phyloP scores from a whole-genome alignment of 257 asterid species.

The Solanum chmielewskii region DNA sequence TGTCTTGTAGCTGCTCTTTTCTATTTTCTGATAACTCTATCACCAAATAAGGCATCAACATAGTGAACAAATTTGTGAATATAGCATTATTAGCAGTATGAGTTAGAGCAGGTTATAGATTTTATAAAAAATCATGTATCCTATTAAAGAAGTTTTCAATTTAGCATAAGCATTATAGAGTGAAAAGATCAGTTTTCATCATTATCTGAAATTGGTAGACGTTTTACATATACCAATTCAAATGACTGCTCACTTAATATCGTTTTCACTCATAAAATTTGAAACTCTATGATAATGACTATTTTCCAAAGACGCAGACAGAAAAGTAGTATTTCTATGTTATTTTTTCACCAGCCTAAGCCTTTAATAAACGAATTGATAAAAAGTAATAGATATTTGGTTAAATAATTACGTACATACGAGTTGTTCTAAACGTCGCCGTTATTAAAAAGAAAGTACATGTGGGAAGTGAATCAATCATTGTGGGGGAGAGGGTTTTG shows the following conservation, averaged over 20 bases:
- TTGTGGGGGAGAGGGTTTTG: not conserved
- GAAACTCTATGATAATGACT: not conserved
- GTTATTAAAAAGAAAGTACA: not conserved
- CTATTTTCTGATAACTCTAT: slow-evolving; percentile 72
- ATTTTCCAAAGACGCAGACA: not conserved
- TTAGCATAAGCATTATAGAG: slow-evolving; percentile 19
- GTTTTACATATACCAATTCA: not conserved
- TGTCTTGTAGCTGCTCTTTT: slow-evolving; percentile 80
- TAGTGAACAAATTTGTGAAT: slow-evolving; percentile 1
- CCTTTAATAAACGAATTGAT: not conserved
- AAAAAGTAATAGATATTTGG: not conserved
- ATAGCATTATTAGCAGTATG: not conserved
- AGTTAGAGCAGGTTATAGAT: slow-evolving; percentile 14
- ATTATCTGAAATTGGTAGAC: not conserved
- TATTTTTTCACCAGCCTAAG: not conserved
- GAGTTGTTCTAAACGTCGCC: too few relatives aligned
- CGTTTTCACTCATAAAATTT: not conserved
- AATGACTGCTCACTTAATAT: not conserved
- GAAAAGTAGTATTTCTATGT: not conserved
- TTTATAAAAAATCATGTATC: slow-evolving; percentile 1
- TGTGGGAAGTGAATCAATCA: slow-evolving; percentile 16
- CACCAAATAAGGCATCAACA: slow-evolving; percentile 7
- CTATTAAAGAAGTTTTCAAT: not conserved
- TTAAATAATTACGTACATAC: not conserved
- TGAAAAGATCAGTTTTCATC: not conserved